Percentiles rank a stretch among this genome's conserved stretches.
Conservation (phyloP, 257 asterid species). For the Osmanthus fragrans region DNA sequence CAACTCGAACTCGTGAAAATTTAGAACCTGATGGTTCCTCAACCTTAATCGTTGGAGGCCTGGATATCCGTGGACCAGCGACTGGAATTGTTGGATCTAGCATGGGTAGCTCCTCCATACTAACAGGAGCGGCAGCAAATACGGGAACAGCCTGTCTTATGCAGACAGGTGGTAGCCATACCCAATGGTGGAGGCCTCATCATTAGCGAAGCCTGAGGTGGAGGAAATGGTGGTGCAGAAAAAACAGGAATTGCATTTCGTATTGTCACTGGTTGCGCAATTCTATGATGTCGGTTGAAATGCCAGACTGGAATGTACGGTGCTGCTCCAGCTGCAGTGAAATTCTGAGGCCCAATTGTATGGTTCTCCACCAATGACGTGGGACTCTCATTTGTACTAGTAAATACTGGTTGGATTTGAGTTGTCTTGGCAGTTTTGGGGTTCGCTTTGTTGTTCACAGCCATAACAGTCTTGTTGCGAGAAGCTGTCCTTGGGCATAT, state of each 20-base stretch:
- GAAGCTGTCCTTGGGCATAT: slow-evolving; percentile 67
- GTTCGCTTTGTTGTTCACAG: slow-evolving; percentile 41
- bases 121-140: slow-evolving; percentile 56
- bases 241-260: slow-evolving; percentile 75
- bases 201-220: slow-evolving; percentile 54
- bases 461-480: slow-evolving; percentile 52
- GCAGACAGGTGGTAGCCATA: slow-evolving; percentile 66
- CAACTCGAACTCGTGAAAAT: slow-evolving; percentile 31
- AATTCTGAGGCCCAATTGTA: slow-evolving; percentile 45
- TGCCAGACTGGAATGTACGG: slow-evolving; percentile 88
- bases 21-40: slow-evolving; percentile 36
- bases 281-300: slow-evolving; percentile 57
- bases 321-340: slow-evolving; percentile 86
- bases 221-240: slow-evolving; percentile 81
- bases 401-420: slow-evolving; percentile 44
- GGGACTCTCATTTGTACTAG: slow-evolving; percentile 34
- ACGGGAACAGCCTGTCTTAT: slow-evolving; percentile 64
- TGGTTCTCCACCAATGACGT: slow-evolving; percentile 41
- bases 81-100: slow-evolving; percentile 43
- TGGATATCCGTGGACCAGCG: slow-evolving; percentile 46
- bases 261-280: slow-evolving; percentile 88
- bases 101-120: slow-evolving; percentile 46
- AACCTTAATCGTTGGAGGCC: slow-evolving; percentile 23
- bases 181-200: slow-evolving; percentile 57
- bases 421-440: slow-evolving; percentile 37